Evolutionary conservation across 306 rosid genomes (phyloP), one percentile per base, ranked within the genome.

Genomic region (Gleditsia sinensis): DNA sequence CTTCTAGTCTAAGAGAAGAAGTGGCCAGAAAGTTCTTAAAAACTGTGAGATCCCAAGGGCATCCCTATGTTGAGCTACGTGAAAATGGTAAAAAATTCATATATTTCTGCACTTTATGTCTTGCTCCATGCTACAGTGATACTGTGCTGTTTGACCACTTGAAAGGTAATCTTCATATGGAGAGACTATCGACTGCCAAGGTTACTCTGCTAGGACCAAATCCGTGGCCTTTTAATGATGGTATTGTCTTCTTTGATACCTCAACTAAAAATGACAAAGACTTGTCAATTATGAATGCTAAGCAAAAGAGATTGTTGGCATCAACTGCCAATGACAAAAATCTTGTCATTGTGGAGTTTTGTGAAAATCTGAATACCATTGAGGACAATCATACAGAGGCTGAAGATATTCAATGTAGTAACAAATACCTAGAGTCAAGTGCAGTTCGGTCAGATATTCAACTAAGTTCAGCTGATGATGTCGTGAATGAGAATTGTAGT

Each of bases 151-250:
- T 77, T 76, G 88, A 88, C 75, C 98, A 94, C 82, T 82, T 94
- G 87, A 89, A 87, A 68, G 98, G 98, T 33, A 91, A 76, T 81
- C 88, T 91, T 75, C 98, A 94, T 46, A 80, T 63, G 66, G 72
- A 53, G 71, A 86, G 96, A 69, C 65, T 94, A 48, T 78, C 85
- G 16, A 67, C 88, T 66, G 97, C 98, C 21, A 89, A 84, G 81
- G 69, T 81, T 67, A 94, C 98, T 33, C 85, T 94, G 37, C 63
- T 94, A 40, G 78, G 86, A 57, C 91, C 88, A 12, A 94, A 91
- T 24, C 97, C 98, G 0, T 94, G 97, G 98, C 98, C 97, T 56
- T 94, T 94, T 53, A 86, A 81, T 59, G 97, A 94, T 54, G 98
- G 98, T 14, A 75, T 94, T 67, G 85, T 85, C 65, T 94, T 94